Conservation (phyloP, 805 yeast species). For the Pichia ethanolica region DNA sequence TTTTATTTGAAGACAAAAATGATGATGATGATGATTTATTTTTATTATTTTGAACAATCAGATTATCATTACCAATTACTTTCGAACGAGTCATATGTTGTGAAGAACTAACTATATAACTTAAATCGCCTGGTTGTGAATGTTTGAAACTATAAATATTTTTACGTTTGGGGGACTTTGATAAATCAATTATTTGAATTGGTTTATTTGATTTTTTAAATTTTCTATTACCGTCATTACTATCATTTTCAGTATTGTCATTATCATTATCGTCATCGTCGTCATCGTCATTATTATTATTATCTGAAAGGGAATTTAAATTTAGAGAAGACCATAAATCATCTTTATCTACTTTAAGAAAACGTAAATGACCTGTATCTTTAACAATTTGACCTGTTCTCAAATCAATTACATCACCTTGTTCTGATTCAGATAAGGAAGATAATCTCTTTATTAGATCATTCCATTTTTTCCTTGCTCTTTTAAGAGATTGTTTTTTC, state of each 20-base stretch:
- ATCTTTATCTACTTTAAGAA: conserved; percentile 27
- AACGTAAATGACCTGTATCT: conserved; percentile 64
- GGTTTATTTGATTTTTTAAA: neutral
- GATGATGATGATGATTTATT: too few relatives aligned
- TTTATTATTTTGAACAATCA: neutral
- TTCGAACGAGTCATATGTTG: conserved; percentile 7
- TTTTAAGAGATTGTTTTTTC: neutral
- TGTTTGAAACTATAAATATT: neutral
- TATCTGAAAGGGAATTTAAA: neutral
- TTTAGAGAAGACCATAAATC: conserved; percentile 29
- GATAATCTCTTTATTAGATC: neutral
- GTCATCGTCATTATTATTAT: neutral
- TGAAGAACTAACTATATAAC: neutral
- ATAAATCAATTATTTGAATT: neutral
- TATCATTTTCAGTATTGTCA: too few relatives aligned
- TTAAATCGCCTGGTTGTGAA: conserved; percentile 2
- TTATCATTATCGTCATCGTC: neutral
- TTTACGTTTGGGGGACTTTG: neutral
- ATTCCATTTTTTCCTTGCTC: neutral
- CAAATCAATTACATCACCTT: conserved; percentile 55
- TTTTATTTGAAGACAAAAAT: too few relatives aligned
- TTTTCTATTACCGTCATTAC: neutral
- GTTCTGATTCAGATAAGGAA: neutral
- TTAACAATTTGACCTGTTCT: conserved; percentile 53
- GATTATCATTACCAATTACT: conserved; percentile 1